Evolutionary conservation across 192 early-diverging fungal genomes (phyloP), one percentile per base, ranked within the genome.

Genomic region (Mortierella alpina): DNA sequence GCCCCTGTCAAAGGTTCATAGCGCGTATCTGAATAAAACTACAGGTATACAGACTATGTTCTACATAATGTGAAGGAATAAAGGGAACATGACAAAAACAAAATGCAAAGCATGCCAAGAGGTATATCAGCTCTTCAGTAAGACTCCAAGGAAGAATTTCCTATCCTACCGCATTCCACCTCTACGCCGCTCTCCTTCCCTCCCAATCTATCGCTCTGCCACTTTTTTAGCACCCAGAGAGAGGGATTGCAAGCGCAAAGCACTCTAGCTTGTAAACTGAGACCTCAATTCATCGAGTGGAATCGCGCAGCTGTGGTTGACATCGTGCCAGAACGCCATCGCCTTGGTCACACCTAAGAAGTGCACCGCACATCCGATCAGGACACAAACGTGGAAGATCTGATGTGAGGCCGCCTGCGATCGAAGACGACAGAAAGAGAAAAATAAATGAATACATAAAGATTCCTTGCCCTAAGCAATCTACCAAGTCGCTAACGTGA

Each of bases 321-420:
- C 59, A 18, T 51, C 39, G 53, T 89, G 86, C 88, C 88, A 89
- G 48, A 83, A 89, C 2, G 50, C 11, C 81, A 88, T 85, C 18
- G 91, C 90, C 46, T 83, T 82, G 45, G 85, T 86, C 22, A 95
- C 88, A 55, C 92, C 95, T n/a, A 84, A 46, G 48, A 91, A 96
- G 67, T 96, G 95, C 57, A 87, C 72, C 2, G 84, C 59, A 31
- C 95, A 92, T 13, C 93, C 96, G 12, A 86, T 74, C 40, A 97
- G 83, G 2, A 96, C 95, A 61, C 93, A 90, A 5, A 93, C 42
- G 62, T 98, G 96, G 72, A 95, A 97, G 41, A 98, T 95, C 84
- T 98, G 96, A 72, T 96, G 96, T 50, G 92, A 95, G 0, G 93
- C 89, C 61, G 71, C 72, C 89, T 92, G 77, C 22, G 4, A 41